These are phyloP conservation scores for Phytophthora rubi DNA, from an alignment of 352 stramenopile genomes.

Conservation along the genomic window DNA sequence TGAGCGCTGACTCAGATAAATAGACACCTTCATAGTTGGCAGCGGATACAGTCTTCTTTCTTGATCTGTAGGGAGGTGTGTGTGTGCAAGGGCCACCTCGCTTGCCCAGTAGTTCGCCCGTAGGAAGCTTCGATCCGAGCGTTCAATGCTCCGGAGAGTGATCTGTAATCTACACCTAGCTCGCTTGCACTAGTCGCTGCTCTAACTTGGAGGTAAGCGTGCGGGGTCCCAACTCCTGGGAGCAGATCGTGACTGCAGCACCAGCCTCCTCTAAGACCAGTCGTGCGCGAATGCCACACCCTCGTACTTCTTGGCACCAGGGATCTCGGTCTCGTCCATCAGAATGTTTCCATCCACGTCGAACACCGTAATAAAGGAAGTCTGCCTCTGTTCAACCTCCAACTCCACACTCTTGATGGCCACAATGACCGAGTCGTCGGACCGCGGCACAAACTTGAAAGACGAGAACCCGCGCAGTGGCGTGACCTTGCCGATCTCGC, in stretches of 20 bases:
- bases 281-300: constrained; percentile 92
- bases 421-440: constrained; percentile 91
- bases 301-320: constrained; percentile 93
- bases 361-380: constrained; percentile 94
- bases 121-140: constrained; percentile 15
- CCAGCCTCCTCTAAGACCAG: constrained; percentile 52
- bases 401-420: constrained; percentile 95
- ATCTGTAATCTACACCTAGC: constrained; percentile 29
- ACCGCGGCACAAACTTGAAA: constrained; percentile 95
- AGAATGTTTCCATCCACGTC: constrained; percentile 91
- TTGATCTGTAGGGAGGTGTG: constrained; percentile 21
- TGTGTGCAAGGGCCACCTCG: not conserved
- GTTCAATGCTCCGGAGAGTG: constrained; percentile 5
- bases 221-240: constrained; percentile 18
- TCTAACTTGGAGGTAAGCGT: constrained; percentile 26
- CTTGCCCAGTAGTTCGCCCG: constrained; percentile 14
- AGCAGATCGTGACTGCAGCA: constrained; percentile 15
- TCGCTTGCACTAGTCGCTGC: constrained; percentile 31
- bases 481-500: constrained; percentile 83
- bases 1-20: constrained; percentile 36
- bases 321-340: constrained; percentile 91
- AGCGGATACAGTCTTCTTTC: constrained; percentile 38
- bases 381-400: constrained; percentile 90
- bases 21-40: constrained; percentile 23
- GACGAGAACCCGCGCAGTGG: constrained; percentile 92